A percentile compares a stretch with the other conserved stretches of the same genome.
These are phyloP conservation scores for Cichorium intybus DNA, from an alignment of 140 eudicot species.

Conservation along the genomic window DNA sequence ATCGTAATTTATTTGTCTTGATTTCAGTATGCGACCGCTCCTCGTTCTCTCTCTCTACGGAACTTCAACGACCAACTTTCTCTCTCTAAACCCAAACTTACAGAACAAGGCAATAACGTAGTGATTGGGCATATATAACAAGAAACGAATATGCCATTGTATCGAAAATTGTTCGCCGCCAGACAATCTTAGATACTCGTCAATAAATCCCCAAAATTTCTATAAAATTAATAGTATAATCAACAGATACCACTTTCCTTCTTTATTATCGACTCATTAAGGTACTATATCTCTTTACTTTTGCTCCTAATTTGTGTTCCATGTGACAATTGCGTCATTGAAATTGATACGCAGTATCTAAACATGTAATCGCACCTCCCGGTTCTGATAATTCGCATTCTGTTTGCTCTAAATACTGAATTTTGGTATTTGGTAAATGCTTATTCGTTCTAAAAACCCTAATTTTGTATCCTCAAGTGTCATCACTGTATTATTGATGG, in stretches of 20 bases:
- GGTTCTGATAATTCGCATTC: not conserved
- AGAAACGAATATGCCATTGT: slow-evolving; percentile 45
- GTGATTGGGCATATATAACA: not conserved
- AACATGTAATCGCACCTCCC: slow-evolving; percentile 17
- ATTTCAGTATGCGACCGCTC: not conserved
- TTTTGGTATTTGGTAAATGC: slow-evolving; percentile 4
- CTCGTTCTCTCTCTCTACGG: not conserved
- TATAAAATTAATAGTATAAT: not conserved
- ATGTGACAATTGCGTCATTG: slow-evolving; percentile 1
- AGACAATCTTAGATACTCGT: slow-evolving; percentile 36
- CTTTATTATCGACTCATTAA: slow-evolving; percentile 24
- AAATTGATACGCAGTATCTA: not conserved
- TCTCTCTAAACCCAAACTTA: slow-evolving; percentile 17
- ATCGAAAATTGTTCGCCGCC: slow-evolving; percentile 32
- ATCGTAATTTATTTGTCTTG: slow-evolving; percentile 20
- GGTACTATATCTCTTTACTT: slow-evolving; percentile 18
- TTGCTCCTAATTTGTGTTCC: slow-evolving; percentile 1
- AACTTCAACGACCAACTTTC: slow-evolving; percentile 31
- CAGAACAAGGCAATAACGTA: slow-evolving; percentile 15
- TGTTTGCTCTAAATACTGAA: not conserved
- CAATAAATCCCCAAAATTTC: slow-evolving; percentile 14
- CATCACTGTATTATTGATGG: not conserved
- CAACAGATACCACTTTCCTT: not conserved
- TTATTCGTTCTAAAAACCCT: slow-evolving; percentile 21
- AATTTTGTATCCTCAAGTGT: slow-evolving; percentile 12